phyloP scores from a whole-genome alignment of 371 early-diverging fungal species.

The Synchytrium microbalum region DNA sequence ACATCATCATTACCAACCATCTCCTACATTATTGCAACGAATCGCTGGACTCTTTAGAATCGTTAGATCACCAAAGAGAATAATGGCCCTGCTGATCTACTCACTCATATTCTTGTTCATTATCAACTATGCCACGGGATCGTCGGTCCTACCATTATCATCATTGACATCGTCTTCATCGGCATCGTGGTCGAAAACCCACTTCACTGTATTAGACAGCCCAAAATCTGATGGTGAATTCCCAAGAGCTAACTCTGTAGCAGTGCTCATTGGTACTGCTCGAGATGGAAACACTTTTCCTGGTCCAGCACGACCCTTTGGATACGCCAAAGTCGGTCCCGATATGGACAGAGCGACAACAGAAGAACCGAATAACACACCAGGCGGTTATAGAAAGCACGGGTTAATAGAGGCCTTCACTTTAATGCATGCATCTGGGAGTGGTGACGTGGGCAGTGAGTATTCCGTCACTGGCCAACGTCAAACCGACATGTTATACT shows the following conservation, averaged over 20 bases:
- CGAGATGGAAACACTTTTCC: neutral
- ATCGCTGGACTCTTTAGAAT: neutral
- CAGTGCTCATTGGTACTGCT: neutral
- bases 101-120: neutral
- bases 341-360: neutral
- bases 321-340: neutral
- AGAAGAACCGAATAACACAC: neutral
- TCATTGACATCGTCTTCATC: neutral
- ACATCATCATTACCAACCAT: too few species aligned
- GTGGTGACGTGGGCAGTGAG: neutral
- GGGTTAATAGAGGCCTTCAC: neutral
- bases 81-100: neutral
- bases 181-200: neutral
- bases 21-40: neutral
- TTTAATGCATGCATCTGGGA: neutral
- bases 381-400: neutral
- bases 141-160: too few species aligned
- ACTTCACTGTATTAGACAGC: too few species aligned
- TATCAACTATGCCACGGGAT: neutral
- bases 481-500: too few species aligned
- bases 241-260: neutral
- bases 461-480: too few species aligned
- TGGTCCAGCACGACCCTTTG: neutral
- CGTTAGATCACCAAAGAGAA: neutral
- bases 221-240: neutral